phyloP scores from a whole-genome alignment of 257 asterid genomes.

The Ilex asprella region DNA sequence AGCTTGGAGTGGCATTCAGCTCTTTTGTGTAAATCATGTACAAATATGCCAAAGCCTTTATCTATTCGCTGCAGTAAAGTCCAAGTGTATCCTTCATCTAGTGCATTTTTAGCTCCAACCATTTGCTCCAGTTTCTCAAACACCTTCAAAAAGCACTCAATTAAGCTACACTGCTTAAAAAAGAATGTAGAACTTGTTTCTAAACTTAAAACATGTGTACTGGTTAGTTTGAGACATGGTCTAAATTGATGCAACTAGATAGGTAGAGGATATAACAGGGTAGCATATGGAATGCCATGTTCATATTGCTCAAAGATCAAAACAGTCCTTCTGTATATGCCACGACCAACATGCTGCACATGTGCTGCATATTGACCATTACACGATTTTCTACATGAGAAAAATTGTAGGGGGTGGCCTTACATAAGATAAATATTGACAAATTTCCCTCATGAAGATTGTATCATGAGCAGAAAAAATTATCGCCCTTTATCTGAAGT shows the following conservation, averaged over 20 bases:
- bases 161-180: background rate
- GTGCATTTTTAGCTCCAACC: slow-evolving; percentile 30
- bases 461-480: background rate
- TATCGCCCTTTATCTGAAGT: background rate
- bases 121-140: slow-evolving; percentile 25
- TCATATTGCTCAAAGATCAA: background rate
- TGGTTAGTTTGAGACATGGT: too few relatives aligned
- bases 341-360: background rate
- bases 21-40: slow-evolving; percentile 28
- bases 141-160: slow-evolving; percentile 12
- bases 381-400: background rate
- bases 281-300: background rate
- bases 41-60: slow-evolving; percentile 15
- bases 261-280: too few relatives aligned
- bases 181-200: too few relatives aligned
- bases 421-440: background rate
- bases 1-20: slow-evolving; percentile 49
- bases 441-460: background rate
- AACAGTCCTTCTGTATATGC: background rate
- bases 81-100: slow-evolving; percentile 40
- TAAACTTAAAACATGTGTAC: too few relatives aligned
- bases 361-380: background rate
- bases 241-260: background rate
- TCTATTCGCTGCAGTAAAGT: slow-evolving; percentile 37
- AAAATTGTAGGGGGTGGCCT: background rate